These are phyloP conservation scores for Chlorophyllum brunneum DNA, from an alignment of 768 basidiomycete genomes.

Conservation along the genomic window DNA sequence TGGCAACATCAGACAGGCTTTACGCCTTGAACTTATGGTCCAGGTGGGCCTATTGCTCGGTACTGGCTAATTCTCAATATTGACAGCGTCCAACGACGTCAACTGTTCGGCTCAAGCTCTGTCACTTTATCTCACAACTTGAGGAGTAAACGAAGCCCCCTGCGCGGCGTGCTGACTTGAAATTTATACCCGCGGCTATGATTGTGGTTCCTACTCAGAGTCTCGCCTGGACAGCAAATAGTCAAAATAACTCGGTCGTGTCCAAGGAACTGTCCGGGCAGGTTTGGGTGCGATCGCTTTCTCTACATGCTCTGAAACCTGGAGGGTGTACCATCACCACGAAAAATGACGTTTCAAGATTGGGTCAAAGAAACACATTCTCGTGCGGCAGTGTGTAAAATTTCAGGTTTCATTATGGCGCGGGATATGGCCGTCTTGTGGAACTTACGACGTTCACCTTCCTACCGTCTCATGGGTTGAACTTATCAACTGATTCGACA, in stretches of 20 bases:
- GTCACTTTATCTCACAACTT: constrained; percentile 5
- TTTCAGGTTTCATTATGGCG: no score
- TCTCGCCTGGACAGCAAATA: constrained; percentile 2
- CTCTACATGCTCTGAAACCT: neutral
- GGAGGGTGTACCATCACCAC: neutral
- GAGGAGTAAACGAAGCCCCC: neutral
- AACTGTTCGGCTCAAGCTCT: neutral
- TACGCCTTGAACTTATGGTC: neutral
- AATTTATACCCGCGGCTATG: neutral
- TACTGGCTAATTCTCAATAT: neutral
- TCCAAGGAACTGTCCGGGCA: neutral
- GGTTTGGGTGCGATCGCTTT: neutral
- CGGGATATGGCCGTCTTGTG: no score
- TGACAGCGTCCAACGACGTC: neutral
- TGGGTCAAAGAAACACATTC: no score
- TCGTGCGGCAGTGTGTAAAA: no score
- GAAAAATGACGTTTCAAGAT: no score
- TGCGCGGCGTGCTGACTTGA: neutral
- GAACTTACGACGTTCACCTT: no score
- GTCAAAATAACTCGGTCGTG: neutral
- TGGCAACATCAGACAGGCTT: neutral
- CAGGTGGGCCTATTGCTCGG: constrained; percentile 1
- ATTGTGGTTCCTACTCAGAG: neutral
- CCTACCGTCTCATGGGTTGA: no score
- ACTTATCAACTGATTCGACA: no score